Conservation (phyloP, 208 protist species). For the Leishmania aethiopica region DNA sequence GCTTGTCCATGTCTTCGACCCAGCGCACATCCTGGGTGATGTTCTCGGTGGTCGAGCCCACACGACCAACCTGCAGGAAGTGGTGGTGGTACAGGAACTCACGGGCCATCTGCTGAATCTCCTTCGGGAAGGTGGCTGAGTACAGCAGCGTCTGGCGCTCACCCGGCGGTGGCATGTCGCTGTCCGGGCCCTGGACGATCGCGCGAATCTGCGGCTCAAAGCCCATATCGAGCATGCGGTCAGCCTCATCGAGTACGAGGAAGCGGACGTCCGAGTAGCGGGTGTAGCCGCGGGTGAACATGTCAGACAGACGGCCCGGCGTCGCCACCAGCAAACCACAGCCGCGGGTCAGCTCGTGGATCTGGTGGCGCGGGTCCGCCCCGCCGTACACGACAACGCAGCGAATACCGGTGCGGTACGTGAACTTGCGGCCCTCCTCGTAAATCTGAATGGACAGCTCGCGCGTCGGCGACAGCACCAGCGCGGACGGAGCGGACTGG, state of each 20-base stretch:
- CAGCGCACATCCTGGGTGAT: conserved; percentile 97
- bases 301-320: conserved; percentile 89
- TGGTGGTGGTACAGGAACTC: conserved; percentile 98
- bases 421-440: conserved; percentile 97
- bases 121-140: conserved; percentile 98
- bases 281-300: conserved; percentile 87
- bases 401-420: conserved; percentile 93
- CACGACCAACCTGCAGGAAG: conserved; percentile 98
- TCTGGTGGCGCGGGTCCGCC: conserved; percentile 94
- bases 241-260: conserved; percentile 98
- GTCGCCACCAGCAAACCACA: conserved; percentile 95
- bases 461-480: conserved; percentile 98
- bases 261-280: conserved; percentile 92
- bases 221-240: conserved; percentile 99
- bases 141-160: conserved; percentile 99
- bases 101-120: conserved; percentile 98
- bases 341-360: conserved; percentile 96
- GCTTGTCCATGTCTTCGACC: conserved; percentile 90
- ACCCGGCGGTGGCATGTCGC: conserved; percentile 94
- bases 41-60: conserved; percentile 97
- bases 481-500: conserved; percentile 84
- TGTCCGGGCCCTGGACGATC: conserved; percentile 96
- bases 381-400: conserved; percentile 98
- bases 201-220: conserved; percentile 99
- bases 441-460: conserved; percentile 98